A percentile compares a stretch with the other conserved stretches of the same genome.
Conservation (phyloP, 495 filamentous ascomycete genomes). For the Aspergillus bertholletiae region DNA sequence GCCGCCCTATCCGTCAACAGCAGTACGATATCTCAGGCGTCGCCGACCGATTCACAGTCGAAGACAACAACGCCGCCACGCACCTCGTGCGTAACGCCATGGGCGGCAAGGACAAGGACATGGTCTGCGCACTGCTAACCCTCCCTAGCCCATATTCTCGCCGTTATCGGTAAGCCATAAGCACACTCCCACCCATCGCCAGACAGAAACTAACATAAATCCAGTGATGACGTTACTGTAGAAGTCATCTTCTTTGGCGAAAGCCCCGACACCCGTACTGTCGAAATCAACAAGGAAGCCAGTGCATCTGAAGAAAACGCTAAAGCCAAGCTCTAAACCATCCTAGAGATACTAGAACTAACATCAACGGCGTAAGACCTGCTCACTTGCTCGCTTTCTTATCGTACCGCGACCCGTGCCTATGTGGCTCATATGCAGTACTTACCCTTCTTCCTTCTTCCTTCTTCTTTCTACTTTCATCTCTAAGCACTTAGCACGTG, state of each 20-base stretch:
- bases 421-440: neutral
- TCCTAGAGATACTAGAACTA: neutral
- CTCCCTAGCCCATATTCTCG: slow-evolving; percentile 87
- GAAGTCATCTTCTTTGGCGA: slow-evolving; percentile 99
- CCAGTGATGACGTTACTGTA: slow-evolving; percentile 89
- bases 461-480: neutral
- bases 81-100: slow-evolving; percentile 95
- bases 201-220: neutral
- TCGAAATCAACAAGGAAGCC: slow-evolving; percentile 82
- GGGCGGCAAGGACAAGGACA: slow-evolving; percentile 89
- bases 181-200: neutral
- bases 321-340: slow-evolving; percentile 56
- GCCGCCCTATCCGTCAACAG: slow-evolving; percentile 74
- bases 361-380: neutral
- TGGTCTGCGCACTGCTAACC: slow-evolving; percentile 90
- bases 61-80: slow-evolving; percentile 95
- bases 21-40: slow-evolving; percentile 74
- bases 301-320: slow-evolving; percentile 55
- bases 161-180: slow-evolving; percentile 67
- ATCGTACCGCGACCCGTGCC: neutral
- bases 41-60: slow-evolving; percentile 79
- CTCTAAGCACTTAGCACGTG: neutral
- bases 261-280: slow-evolving; percentile 65
- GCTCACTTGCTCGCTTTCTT: neutral
- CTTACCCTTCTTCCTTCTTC: neutral